phyloP scores from a whole-genome alignment of 2,329 filamentous ascomycete genomes.

The Aspergillus jensenii region DNA sequence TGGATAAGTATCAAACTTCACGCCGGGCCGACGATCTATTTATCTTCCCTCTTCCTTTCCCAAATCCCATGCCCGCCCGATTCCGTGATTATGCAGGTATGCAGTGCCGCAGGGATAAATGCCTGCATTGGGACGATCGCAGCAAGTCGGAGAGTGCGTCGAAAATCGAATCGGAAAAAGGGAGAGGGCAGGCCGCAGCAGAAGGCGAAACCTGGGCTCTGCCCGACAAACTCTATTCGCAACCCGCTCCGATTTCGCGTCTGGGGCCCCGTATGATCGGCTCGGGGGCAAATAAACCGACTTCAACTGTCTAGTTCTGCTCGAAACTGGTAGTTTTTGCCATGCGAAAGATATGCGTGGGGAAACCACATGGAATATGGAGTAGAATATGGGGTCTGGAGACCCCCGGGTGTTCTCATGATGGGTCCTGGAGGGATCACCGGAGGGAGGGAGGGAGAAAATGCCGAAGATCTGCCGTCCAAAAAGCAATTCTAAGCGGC shows the following conservation, averaged over 20 bases:
- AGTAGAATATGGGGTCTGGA: too few relatives aligned
- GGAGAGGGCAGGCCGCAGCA: too few relatives aligned
- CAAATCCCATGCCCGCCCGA: not conserved
- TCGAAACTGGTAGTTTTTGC: not conserved
- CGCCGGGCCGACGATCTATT: not conserved
- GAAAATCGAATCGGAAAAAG: not conserved
- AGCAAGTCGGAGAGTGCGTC: not conserved
- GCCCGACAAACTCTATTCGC: not conserved
- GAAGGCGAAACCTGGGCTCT: not conserved
- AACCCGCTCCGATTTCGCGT: not conserved
- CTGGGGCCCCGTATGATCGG: too few relatives aligned
- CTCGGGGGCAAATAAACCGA: too few relatives aligned
- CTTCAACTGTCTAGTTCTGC: not conserved
- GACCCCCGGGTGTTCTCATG: too few relatives aligned
- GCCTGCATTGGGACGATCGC: not conserved
- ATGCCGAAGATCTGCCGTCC: not conserved
- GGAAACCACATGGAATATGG: too few relatives aligned
- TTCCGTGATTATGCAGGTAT: not conserved
- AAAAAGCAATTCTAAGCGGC: not conserved
- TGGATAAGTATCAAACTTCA: not conserved
- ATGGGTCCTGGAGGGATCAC: not conserved
- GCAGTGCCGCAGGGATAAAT: not conserved
- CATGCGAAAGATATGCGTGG: not conserved
- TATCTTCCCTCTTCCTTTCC: not conserved
- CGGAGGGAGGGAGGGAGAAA: not conserved